Evolutionary conservation across 768 basidiomycete genomes (phyloP), one percentile per base, ranked within the genome.

Genomic region (Nidula microcarpa): DNA sequence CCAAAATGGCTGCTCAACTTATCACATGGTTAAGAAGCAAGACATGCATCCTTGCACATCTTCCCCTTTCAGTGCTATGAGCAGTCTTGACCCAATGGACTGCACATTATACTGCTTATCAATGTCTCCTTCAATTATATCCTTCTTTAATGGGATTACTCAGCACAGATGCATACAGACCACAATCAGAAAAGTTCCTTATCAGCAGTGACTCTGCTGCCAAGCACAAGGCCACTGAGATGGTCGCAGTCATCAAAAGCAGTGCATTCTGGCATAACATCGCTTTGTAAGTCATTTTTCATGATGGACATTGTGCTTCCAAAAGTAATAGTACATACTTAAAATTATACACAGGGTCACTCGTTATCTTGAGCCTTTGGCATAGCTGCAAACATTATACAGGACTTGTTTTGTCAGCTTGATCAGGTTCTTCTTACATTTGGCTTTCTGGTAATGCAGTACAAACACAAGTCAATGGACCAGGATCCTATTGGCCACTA

Each of bases 1-100:
- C n/a, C 50, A 65, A n/a, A 16, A 43, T 56, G 32, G 70, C 68
- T 13, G 56, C 61, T 6, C 62, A 74, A 1, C 61, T 75, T 0
- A 76, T 75, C 30, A 66, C 62, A 30, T 76, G 74, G 72, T 50
- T 75, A 4, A 37, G 57, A 2, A 69, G 68, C 55, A 72, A 74
- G 39, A 69, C 65, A 33, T 44, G 55, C 4, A 52, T 72, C 7
- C 66, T 74, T 8, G 67, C 58, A 1, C 43, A 64, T 0, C 55
- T 71, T 33, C 49, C 55, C 3, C 43, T 62, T 4, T 35, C 65
- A 10, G 55, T 73, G 8, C 57, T 73, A n/a, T 57, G 56, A 5
- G 66, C 69, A 7, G 66, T 72, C 43, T 49, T 70, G n/a, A 71
- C 71, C n/a, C 52, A 61, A 11, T 74, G 73, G 73, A 67, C 70